phyloP scores from a whole-genome alignment of 2,329 filamentous ascomycete genomes.

The Beauveria scarabaeidicola region DNA sequence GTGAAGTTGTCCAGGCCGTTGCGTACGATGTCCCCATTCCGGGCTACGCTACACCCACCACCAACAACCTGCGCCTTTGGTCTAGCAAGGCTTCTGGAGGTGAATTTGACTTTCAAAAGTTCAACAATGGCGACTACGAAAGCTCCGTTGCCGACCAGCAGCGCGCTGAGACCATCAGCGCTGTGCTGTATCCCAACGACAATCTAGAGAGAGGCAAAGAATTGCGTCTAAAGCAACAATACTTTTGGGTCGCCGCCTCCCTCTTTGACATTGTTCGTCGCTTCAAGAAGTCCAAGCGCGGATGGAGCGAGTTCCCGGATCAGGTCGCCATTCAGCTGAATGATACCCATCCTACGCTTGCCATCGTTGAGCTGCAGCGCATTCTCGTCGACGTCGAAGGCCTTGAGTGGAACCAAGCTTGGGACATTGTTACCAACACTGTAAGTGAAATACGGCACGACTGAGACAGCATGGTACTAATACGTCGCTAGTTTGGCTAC shows the following conservation, averaged over 20 bases:
- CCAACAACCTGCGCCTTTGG: slow-evolving; percentile 96
- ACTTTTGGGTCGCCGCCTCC: slow-evolving; percentile 98
- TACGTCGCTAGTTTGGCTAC: slow-evolving; percentile 65
- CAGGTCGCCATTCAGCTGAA: slow-evolving; percentile 97
- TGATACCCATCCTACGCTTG: slow-evolving; percentile 92
- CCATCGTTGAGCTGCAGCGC: slow-evolving; percentile 90
- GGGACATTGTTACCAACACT: slow-evolving; percentile 66
- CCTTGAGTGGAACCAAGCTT: slow-evolving; percentile 87
- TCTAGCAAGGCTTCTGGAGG: slow-evolving; percentile 94
- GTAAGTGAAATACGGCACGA: slow-evolving; percentile 34
- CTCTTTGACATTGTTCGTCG: slow-evolving; percentile 92
- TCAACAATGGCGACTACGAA: slow-evolving; percentile 97
- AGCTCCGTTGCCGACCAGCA: slow-evolving; percentile 97
- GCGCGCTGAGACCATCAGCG: slow-evolving; percentile 96
- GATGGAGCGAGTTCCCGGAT: slow-evolving; percentile 87
- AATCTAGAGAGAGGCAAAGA: slow-evolving; percentile 96
- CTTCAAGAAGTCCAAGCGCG: slow-evolving; percentile 93
- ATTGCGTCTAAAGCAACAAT: slow-evolving; percentile 95
- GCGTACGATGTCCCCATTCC: slow-evolving; percentile 92
- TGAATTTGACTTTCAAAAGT: slow-evolving; percentile 99
- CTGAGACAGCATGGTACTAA: background rate
- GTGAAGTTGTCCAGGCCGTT: slow-evolving; percentile 83
- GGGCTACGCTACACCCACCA: slow-evolving; percentile 80
- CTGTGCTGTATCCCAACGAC: slow-evolving; percentile 94
- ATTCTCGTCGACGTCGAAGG: slow-evolving; percentile 86